Evolutionary conservation across 2,329 filamentous ascomycete species (phyloP).

Genomic region (Eutypa lata): DNA sequence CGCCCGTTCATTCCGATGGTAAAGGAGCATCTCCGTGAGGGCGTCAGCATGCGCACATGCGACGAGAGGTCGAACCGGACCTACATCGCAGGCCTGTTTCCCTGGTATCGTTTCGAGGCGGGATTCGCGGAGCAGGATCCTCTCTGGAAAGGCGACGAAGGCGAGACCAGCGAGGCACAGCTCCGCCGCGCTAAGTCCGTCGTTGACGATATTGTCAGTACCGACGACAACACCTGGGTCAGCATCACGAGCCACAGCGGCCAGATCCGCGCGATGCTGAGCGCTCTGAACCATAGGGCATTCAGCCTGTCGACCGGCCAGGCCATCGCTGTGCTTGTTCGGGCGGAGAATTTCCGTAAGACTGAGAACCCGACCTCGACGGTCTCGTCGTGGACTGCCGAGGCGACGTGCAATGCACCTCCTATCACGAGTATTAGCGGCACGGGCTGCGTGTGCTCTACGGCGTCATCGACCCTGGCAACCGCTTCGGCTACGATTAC

Average conservation of each 20-base stretch:
- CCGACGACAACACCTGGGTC: slow-evolving; percentile 52
- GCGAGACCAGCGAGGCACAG: slow-evolving; percentile 46
- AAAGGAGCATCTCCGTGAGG: slow-evolving; percentile 65
- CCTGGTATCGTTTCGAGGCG: slow-evolving; percentile 53
- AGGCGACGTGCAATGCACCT: slow-evolving; percentile 42
- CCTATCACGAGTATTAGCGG: slow-evolving; percentile 41
- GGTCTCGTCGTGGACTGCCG: slow-evolving; percentile 33
- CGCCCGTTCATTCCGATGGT: slow-evolving; percentile 55
- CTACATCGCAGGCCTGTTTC: slow-evolving; percentile 50
- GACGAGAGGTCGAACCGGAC: slow-evolving; percentile 57
- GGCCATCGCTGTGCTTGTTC: slow-evolving; percentile 65
- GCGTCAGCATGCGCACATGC: slow-evolving; percentile 66
- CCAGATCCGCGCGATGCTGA: slow-evolving; percentile 49
- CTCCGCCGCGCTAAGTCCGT: slow-evolving; percentile 44
- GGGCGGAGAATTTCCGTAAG: slow-evolving; percentile 43
- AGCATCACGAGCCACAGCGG: slow-evolving; percentile 60
- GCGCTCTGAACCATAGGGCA: slow-evolving; percentile 56
- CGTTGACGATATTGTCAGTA: slow-evolving; percentile 55
- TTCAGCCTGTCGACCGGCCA: slow-evolving; percentile 65
- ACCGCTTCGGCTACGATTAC: slow-evolving; percentile 12
- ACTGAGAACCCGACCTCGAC: slow-evolving; percentile 26
- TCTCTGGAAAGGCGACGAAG: slow-evolving; percentile 40
- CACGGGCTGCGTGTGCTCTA: slow-evolving; percentile 40
- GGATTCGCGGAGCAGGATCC: slow-evolving; percentile 57
- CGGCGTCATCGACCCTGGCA: slow-evolving; percentile 7